These are phyloP conservation scores for Ophiostoma tasmaniense DNA, from an alignment of 2,329 filamentous ascomycete genomes.

Conservation along the genomic window DNA sequence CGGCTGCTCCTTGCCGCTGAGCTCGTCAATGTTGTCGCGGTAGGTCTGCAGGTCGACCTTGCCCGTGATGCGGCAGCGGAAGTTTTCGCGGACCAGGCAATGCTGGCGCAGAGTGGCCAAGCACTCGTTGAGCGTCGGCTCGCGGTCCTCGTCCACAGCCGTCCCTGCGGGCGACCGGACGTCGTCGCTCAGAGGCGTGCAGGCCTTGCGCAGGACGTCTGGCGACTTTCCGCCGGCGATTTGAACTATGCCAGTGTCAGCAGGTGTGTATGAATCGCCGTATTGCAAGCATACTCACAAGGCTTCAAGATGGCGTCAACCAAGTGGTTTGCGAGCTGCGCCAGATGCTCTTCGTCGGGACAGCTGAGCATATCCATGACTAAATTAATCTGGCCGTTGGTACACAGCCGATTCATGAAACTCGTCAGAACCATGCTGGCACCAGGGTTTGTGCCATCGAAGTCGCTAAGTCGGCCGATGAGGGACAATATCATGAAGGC, in stretches of 20 bases:
- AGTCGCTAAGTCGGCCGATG: too few species aligned
- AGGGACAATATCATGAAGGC: too few species aligned
- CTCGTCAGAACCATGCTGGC: too few species aligned
- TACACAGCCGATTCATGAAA: background rate
- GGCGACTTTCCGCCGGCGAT: background rate
- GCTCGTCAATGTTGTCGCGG: background rate
- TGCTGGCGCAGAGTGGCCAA: background rate
- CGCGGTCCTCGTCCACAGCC: background rate
- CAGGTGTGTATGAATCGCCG: background rate
- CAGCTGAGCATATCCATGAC: background rate
- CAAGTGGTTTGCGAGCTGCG: background rate
- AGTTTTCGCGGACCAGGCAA: background rate
- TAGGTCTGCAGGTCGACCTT: background rate
- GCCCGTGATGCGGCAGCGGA: background rate
- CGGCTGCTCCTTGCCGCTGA: background rate
- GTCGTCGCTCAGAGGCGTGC: background rate
- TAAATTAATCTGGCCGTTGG: background rate
- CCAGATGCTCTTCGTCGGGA: background rate
- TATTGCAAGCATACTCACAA: background rate
- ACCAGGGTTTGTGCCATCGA: too few species aligned
- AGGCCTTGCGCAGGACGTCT: background rate
- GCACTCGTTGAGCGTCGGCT: too few species aligned
- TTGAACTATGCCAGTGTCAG: background rate
- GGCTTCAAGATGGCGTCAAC: background rate
- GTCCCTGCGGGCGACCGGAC: background rate